Evolutionary conservation across 352 stramenopile species (phyloP).

Genomic region (Globisporangium iwayamae): DNA sequence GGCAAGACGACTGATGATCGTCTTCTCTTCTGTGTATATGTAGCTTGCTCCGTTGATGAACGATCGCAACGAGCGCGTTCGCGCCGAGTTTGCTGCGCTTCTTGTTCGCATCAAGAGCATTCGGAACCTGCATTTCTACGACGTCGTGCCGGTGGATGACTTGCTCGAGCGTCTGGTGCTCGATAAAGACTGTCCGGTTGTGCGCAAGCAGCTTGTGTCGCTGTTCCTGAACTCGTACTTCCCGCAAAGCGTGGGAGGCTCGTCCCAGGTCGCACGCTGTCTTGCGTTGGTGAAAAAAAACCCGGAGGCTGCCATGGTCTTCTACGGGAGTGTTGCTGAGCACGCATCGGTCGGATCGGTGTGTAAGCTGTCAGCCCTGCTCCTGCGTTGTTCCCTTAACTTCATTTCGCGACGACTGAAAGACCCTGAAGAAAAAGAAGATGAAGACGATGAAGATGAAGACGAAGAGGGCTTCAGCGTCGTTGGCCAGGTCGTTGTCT

Average conservation of each 20-base stretch:
- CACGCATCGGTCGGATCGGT: constrained; percentile 76
- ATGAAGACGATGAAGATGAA: constrained; percentile 51
- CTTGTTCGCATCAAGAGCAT: constrained; percentile 88
- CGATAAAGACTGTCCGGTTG: constrained; percentile 46
- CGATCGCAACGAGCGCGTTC: constrained; percentile 81
- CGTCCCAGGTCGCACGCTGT: constrained; percentile 78
- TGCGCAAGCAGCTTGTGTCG: constrained; percentile 74
- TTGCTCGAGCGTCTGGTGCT: constrained; percentile 70
- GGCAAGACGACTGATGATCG: not conserved
- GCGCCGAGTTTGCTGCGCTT: constrained; percentile 68
- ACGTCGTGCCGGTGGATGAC: constrained; percentile 77
- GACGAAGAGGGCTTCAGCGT: constrained; percentile 65
- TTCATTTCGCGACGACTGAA: constrained; percentile 71
- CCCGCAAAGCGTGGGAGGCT: constrained; percentile 72
- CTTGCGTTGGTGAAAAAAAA: constrained; percentile 80
- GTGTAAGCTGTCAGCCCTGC: constrained; percentile 73
- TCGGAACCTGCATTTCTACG: constrained; percentile 84
- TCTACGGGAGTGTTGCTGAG: constrained; percentile 75
- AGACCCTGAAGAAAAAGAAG: constrained; percentile 26
- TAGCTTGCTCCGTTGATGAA: constrained; percentile 80
- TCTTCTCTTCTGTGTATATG: constrained; percentile 1
- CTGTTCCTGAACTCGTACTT: constrained; percentile 89
- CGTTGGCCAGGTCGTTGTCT: constrained; percentile 65
- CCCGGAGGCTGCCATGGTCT: constrained; percentile 75
- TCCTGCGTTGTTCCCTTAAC: constrained; percentile 75